phyloP scores from a whole-genome alignment of 495 filamentous ascomycete species.

The Lentithecium fluviatile region DNA sequence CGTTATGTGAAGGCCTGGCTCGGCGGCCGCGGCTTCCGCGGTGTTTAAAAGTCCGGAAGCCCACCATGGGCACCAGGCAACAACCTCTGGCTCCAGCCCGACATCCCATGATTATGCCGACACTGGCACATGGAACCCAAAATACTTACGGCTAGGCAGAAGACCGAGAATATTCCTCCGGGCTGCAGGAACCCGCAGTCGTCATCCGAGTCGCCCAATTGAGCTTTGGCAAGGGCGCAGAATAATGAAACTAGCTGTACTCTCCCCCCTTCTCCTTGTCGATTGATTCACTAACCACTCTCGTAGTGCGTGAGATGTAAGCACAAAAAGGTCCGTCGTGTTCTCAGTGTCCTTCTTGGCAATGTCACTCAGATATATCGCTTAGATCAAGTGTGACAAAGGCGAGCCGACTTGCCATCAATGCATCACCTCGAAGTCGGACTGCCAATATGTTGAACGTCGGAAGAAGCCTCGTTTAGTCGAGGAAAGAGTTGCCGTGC shows the following conservation, averaged over 20 bases:
- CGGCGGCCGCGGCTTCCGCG: too few relatives aligned
- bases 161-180: too few relatives aligned
- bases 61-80: not conserved
- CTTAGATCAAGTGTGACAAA: slow-evolving; percentile 24
- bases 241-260: slow-evolving; percentile 24
- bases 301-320: slow-evolving; percentile 22
- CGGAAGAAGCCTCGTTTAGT: slow-evolving; percentile 8
- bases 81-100: not conserved
- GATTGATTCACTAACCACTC: not conserved
- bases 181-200: too few relatives aligned
- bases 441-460: slow-evolving; percentile 17
- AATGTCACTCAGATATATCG: not conserved
- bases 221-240: too few relatives aligned
- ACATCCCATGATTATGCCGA: too few relatives aligned
- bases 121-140: too few relatives aligned
- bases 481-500: not conserved
- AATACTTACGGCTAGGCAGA: too few relatives aligned
- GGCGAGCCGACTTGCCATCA: slow-evolving; percentile 14
- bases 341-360: not conserved
- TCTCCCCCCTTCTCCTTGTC: not conserved
- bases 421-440: slow-evolving; percentile 6
- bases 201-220: too few relatives aligned
- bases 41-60: slow-evolving; percentile 8
- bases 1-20: too few relatives aligned
- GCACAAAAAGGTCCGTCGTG: slow-evolving; percentile 4